Evolutionary conservation across 2,329 filamentous ascomycete species (phyloP).

Genomic region (Tolypocladium guangdongense): DNA sequence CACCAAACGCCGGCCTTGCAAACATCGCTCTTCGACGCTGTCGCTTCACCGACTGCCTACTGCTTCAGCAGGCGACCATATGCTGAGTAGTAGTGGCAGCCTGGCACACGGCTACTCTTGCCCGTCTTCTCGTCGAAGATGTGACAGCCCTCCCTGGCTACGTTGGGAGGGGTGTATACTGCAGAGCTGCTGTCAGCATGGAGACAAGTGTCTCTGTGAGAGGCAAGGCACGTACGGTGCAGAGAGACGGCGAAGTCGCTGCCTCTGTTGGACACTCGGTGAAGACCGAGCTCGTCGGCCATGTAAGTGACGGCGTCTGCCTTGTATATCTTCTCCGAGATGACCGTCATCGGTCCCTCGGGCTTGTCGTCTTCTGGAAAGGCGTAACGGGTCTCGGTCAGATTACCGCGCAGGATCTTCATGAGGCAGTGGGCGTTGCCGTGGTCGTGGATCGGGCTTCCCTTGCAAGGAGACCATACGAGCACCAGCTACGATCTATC

Average conservation of each 20-base stretch:
- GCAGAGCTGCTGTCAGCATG: conserved; percentile 17
- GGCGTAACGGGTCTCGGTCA: conserved; percentile 73
- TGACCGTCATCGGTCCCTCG: conserved; percentile 48
- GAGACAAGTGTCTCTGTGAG: conserved; percentile 17
- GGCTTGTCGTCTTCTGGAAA: conserved; percentile 47
- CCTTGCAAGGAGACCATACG: conserved; percentile 79
- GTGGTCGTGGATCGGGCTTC: conserved; percentile 79
- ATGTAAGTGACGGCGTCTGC: conserved; percentile 79
- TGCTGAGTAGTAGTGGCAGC: conserved; percentile 61
- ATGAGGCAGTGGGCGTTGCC: conserved; percentile 86
- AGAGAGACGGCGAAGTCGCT: conserved; percentile 72
- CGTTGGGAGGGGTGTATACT: conserved; percentile 84
- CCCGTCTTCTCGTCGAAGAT: conserved; percentile 73
- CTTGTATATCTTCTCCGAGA: conserved; percentile 55
- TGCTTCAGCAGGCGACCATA: conserved; percentile 40
- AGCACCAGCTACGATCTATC: conserved; percentile 55
- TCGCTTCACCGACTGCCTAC: conserved; percentile 7
- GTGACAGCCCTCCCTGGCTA: conserved; percentile 69
- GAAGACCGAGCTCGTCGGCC: conserved; percentile 79
- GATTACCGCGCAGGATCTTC: conserved; percentile 69
- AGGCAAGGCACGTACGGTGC: conserved; percentile 45
- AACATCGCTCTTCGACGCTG: neutral
- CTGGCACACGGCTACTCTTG: conserved; percentile 57
- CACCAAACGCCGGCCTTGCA: neutral
- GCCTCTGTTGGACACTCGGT: conserved; percentile 69